Conservation (phyloP, 257 asterid species). For the Verbascum thapsus region DNA sequence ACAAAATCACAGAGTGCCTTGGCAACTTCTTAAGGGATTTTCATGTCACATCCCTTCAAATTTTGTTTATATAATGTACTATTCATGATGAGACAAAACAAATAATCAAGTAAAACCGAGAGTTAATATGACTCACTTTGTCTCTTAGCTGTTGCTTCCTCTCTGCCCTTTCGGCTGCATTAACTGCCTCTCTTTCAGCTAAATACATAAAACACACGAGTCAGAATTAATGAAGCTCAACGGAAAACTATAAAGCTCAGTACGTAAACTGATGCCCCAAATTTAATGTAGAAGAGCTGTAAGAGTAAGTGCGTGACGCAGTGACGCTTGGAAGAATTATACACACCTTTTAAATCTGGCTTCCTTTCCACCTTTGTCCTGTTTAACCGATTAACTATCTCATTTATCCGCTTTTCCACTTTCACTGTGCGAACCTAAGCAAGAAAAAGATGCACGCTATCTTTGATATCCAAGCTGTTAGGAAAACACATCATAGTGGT, state of each 20-base stretch:
- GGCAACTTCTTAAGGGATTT: background rate
- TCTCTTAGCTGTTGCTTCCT: slow-evolving; percentile 86
- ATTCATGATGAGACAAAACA: background rate
- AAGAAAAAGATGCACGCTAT: background rate
- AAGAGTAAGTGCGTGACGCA: too few relatives aligned
- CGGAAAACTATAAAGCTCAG: slow-evolving; percentile 6
- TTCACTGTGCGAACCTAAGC: slow-evolving; percentile 78
- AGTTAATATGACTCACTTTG: slow-evolving; percentile 56
- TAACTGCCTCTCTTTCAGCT: slow-evolving; percentile 95
- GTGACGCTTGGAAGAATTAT: background rate
- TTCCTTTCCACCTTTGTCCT: slow-evolving; percentile 92
- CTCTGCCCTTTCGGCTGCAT: slow-evolving; percentile 89
- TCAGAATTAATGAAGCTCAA: slow-evolving; percentile 19
- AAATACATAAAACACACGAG: slow-evolving; percentile 26
- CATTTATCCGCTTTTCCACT: slow-evolving; percentile 95
- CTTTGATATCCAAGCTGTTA: background rate
- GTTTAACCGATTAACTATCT: slow-evolving; percentile 86
- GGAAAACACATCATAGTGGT: background rate
- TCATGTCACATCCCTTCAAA: background rate
- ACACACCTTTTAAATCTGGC: slow-evolving; percentile 87
- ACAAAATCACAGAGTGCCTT: background rate
- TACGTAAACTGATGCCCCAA: background rate
- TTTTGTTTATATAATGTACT: background rate
- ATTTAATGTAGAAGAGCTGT: slow-evolving; percentile 1
- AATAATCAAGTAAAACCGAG: slow-evolving; percentile 22